Evolutionary conservation across 2,329 filamentous ascomycete species (phyloP).

Genomic region (Saccharata proteae): DNA sequence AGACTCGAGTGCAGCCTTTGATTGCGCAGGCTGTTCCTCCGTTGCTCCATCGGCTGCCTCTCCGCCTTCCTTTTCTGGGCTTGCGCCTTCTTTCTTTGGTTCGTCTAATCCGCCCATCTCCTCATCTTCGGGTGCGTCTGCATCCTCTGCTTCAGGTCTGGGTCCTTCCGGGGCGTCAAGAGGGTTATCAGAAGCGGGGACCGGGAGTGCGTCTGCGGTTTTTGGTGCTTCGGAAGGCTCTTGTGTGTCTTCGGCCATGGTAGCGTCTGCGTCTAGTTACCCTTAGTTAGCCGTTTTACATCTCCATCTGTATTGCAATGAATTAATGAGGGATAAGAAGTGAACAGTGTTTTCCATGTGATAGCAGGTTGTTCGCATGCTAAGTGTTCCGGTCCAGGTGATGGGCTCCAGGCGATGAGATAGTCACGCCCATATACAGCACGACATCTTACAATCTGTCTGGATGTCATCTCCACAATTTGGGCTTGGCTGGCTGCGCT

Average conservation of each 20-base stretch:
- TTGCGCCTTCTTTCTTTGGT: conserved; percentile 24
- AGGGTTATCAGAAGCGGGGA: conserved; percentile 48
- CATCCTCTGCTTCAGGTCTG: conserved; percentile 44
- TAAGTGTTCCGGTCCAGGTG: no score
- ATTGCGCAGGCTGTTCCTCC: conserved; percentile 48
- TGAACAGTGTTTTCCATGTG: no score
- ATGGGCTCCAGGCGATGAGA: no score
- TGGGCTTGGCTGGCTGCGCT: no score
- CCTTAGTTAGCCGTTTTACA: no score
- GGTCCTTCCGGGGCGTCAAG: conserved; percentile 57
- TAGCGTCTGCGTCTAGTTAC: conserved; percentile 36
- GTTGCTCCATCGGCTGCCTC: conserved; percentile 28
- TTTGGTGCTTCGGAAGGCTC: conserved; percentile 43
- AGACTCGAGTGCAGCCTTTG: conserved; percentile 71
- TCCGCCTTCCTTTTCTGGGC: conserved; percentile 13
- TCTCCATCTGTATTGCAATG: no score
- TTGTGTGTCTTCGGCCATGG: conserved; percentile 35
- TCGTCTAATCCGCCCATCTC: conserved; percentile 42
- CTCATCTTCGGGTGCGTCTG: conserved; percentile 54
- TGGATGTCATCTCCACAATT: no score
- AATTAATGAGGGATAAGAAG: no score
- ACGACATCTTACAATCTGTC: no score
- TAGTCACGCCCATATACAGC: no score
- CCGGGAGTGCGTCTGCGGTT: conserved; percentile 34
- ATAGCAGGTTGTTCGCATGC: no score